Conservation (phyloP, 208 protist genomes). For the Acanthamoeba royreba region DNA sequence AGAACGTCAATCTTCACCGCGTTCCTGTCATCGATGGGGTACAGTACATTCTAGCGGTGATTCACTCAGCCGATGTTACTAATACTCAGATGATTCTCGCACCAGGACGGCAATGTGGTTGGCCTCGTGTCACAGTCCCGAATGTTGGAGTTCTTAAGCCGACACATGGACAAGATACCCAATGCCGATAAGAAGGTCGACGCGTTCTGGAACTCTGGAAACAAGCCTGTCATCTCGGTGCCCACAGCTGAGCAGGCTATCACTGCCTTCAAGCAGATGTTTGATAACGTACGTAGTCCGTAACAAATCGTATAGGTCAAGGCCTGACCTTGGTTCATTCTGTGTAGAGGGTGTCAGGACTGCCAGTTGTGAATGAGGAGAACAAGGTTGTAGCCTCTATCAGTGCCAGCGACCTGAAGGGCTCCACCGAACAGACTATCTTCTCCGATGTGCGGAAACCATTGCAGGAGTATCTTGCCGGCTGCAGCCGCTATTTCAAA, state of each 20-base stretch:
- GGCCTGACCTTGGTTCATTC: no score
- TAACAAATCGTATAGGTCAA: no score
- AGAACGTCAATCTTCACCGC: constrained; percentile 23
- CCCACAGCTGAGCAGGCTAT: not conserved
- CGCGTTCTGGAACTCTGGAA: not conserved
- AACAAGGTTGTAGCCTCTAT: not conserved
- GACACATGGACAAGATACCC: not conserved
- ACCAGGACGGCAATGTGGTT: not conserved
- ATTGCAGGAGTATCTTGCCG: not conserved
- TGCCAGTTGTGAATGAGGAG: not conserved
- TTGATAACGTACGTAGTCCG: not conserved
- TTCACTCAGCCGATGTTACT: not conserved
- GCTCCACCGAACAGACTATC: not conserved
- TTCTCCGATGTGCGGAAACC: not conserved
- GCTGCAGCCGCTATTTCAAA: not conserved
- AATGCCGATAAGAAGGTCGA: not conserved
- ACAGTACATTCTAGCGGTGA: no score
- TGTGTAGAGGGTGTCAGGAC: not conserved
- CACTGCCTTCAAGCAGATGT: not conserved
- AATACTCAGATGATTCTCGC: not conserved
- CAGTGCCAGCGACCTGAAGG: constrained; percentile 28
- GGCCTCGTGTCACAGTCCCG: not conserved
- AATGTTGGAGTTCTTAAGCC: not conserved
- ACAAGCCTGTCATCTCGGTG: not conserved
- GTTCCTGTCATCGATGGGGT: not conserved